Percentiles rank a stretch among this genome's conserved stretches.
phyloP scores from a whole-genome alignment of 768 basidiomycete species.

The Rubroboletus satanas region DNA sequence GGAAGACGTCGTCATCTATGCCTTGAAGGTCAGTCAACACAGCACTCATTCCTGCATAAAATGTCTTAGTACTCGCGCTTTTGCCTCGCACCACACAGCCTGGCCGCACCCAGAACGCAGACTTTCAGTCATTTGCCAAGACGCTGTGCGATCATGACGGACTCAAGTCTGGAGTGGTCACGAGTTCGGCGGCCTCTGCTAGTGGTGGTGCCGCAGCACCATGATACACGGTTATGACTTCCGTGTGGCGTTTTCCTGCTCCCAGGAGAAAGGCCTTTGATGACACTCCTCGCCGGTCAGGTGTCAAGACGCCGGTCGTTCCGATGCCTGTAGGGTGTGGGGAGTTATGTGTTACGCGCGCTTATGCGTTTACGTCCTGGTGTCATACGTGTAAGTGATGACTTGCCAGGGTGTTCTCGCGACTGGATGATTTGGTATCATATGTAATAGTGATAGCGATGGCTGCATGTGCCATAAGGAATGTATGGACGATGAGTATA shows the following conservation, averaged over 20 bases:
- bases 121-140: conserved; percentile 52
- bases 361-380: conserved; percentile 7
- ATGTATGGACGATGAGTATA: conserved; percentile 8
- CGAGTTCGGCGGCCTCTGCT: neutral
- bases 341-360: conserved; percentile 11
- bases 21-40: conserved; percentile 48
- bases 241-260: neutral
- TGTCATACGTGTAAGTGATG: conserved; percentile 2
- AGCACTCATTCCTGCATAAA: neutral
- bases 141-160: conserved; percentile 39
- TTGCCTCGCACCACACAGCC: conserved; percentile 18
- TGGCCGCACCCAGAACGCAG: conserved; percentile 44
- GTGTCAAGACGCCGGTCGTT: conserved; percentile 22
- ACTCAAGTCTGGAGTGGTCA: conserved; percentile 18
- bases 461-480: conserved; percentile 1
- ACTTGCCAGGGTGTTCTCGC: neutral
- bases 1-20: conserved; percentile 56
- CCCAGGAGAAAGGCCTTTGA: neutral
- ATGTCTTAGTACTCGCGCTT: neutral
- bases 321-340: conserved; percentile 10
- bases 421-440: conserved; percentile 11
- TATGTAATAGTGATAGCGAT: conserved; percentile 18
- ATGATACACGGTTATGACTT: conserved; percentile 8
- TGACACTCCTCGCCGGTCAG: conserved; percentile 11
- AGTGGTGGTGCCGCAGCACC: conserved; percentile 8